phyloP scores from a whole-genome alignment of 176 grass and related monocot species.

The Lolium multiflorum region DNA sequence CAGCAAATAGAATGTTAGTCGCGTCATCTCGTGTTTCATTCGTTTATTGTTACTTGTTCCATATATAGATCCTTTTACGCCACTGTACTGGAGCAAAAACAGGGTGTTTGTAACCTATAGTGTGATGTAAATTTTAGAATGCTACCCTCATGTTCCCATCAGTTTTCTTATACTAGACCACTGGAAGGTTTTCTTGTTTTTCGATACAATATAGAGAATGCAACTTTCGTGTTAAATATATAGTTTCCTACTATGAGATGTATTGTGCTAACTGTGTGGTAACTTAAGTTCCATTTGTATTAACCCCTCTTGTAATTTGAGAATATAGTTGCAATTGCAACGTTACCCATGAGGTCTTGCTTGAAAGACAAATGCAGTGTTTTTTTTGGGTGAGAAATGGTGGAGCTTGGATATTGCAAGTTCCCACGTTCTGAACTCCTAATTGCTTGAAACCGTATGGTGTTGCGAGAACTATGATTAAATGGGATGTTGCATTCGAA shows the following conservation, averaged over 20 bases:
- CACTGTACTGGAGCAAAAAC: not conserved
- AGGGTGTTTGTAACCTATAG: not conserved
- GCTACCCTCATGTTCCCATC: slow-evolving; percentile 11
- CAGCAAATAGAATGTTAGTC: not conserved
- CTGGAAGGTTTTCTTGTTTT: slow-evolving; percentile 32
- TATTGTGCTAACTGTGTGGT: not conserved
- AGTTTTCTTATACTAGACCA: slow-evolving; percentile 30
- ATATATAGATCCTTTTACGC: slow-evolving; percentile 49
- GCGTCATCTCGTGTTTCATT: slow-evolving; percentile 22
- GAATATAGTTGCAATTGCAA: not conserved
- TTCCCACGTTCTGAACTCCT: not conserved
- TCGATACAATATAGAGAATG: not conserved
- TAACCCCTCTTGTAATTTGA: not conserved
- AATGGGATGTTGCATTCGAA: not conserved
- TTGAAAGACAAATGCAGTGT: not conserved
- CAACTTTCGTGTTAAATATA: not conserved
- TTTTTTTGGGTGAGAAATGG: too few species aligned
- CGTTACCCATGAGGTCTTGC: not conserved
- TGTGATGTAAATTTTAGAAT: slow-evolving; percentile 54
- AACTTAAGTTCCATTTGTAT: not conserved
- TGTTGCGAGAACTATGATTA: not conserved
- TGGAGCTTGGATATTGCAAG: not conserved
- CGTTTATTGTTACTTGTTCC: slow-evolving; percentile 33
- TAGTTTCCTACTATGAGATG: not conserved
- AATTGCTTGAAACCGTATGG: not conserved